phyloP scores from a whole-genome alignment of 768 basidiomycete species.

The Suillus subalutaceus region DNA sequence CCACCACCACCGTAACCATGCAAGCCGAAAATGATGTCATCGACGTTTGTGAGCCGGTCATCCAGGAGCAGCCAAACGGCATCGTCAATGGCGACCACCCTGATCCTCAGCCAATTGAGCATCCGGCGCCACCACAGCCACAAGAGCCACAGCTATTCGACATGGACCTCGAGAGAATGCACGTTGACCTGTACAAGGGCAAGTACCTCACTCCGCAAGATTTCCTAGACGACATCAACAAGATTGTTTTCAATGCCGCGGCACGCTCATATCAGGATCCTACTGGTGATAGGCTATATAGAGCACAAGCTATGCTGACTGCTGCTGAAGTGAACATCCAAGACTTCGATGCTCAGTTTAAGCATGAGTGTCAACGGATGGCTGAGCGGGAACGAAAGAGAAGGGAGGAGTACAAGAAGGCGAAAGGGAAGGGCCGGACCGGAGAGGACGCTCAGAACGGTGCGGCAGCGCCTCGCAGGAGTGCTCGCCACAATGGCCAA shows the following conservation, averaged over 20 bases:
- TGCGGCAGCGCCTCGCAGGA: constrained; percentile 56
- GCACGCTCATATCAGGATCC: constrained; percentile 61
- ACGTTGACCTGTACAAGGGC: constrained; percentile 78
- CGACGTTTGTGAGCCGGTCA: constrained; percentile 43
- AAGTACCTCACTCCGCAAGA: constrained; percentile 87
- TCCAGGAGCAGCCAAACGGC: constrained; percentile 36
- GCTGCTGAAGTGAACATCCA: constrained; percentile 84
- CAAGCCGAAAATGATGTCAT: constrained; percentile 45
- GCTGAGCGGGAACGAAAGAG: constrained; percentile 73
- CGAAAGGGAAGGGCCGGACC: constrained; percentile 39
- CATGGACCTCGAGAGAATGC: constrained; percentile 93
- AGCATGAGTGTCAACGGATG: constrained; percentile 87
- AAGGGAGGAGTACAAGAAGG: constrained; percentile 50
- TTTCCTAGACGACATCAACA: constrained; percentile 82
- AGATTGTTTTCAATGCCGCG: constrained; percentile 77
- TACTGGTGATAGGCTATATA: constrained; percentile 63
- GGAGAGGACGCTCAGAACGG: constrained; percentile 34
- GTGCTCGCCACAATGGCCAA: constrained; percentile 73
- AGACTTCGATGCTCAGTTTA: constrained; percentile 81
- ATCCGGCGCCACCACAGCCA: constrained; percentile 36
- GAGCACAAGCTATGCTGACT: constrained; percentile 88
- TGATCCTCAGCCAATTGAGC: constrained; percentile 22
- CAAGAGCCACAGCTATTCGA: constrained; percentile 62
- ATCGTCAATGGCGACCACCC: constrained; percentile 41
- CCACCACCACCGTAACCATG: constrained; percentile 40